Percentiles rank a stretch among this genome's conserved stretches.
Conservation (phyloP, 352 stramenopile species). For the Peronospora belbahrii region DNA sequence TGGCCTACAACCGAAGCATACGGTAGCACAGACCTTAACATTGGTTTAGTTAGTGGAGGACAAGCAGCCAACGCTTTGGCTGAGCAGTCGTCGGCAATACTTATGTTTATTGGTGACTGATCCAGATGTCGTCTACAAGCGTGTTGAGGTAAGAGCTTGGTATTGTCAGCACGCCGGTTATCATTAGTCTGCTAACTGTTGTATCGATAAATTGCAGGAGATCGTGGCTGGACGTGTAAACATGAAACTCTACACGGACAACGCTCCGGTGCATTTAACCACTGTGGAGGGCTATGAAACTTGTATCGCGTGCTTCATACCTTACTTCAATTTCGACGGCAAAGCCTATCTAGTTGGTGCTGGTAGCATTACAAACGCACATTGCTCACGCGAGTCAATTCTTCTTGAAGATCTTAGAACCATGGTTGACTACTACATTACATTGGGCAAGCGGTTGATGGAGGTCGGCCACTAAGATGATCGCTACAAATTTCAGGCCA, state of each 20-base stretch:
- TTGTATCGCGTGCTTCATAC: constrained; percentile 83
- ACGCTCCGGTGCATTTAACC: constrained; percentile 68
- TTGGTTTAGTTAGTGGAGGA: constrained; percentile 71
- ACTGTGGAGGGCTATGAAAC: constrained; percentile 82
- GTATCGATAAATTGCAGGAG: constrained; percentile 18
- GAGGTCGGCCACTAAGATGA: constrained; percentile 10
- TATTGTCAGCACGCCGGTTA: too few relatives aligned
- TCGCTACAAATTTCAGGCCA: too few relatives aligned
- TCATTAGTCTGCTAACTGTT: constrained; percentile 4
- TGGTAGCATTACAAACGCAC: constrained; percentile 65
- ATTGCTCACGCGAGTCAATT: constrained; percentile 69
- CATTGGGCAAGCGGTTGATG: constrained; percentile 58
- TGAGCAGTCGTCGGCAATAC: constrained; percentile 75
- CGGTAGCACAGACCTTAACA: constrained; percentile 78
- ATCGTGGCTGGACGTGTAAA: constrained; percentile 53
- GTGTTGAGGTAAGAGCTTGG: constrained; percentile 40
- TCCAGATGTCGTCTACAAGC: constrained; percentile 58
- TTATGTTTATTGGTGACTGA: constrained; percentile 82
- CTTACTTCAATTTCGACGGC: constrained; percentile 78
- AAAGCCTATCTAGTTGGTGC: constrained; percentile 74
- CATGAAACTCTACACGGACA: constrained; percentile 81
- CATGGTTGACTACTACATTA: constrained; percentile 67
- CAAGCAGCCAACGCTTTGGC: constrained; percentile 78
- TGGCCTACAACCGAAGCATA: constrained; percentile 79
- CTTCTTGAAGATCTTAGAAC: constrained; percentile 52